These are phyloP conservation scores for Nakataea oryzae DNA, from an alignment of 2,329 filamentous ascomycete genomes.

Conservation along the genomic window DNA sequence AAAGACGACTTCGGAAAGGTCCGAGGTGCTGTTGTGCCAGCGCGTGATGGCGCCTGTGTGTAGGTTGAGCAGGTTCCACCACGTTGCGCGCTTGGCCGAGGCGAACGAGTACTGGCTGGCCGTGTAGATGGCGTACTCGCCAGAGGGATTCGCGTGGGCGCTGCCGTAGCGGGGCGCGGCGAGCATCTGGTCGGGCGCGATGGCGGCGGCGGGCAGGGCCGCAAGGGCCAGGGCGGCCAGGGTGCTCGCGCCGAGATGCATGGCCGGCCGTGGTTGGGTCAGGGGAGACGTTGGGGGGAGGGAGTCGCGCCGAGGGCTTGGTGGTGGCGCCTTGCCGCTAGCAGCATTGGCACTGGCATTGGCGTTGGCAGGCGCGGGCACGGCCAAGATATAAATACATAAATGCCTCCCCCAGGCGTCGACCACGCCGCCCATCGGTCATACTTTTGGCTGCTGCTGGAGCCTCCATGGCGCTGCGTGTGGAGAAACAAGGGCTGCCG, in stretches of 20 bases:
- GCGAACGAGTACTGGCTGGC: slow-evolving; percentile 50
- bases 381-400: neutral
- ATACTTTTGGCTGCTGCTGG: too few relatives aligned
- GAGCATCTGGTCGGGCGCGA: slow-evolving; percentile 21
- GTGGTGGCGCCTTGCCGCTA: neutral
- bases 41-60: slow-evolving; percentile 38
- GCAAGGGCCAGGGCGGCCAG: neutral
- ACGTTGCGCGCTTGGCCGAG: slow-evolving; percentile 30
- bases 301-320: neutral
- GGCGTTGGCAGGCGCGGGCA: too few relatives aligned
- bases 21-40: slow-evolving; percentile 36
- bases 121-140: slow-evolving; percentile 33
- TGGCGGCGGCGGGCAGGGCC: slow-evolving; percentile 8
- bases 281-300: neutral
- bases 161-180: slow-evolving; percentile 19
- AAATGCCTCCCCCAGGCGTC: neutral
- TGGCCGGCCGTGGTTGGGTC: neutral
- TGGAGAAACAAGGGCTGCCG: too few relatives aligned
- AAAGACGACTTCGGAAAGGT: slow-evolving; percentile 43
- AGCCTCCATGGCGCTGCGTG: too few relatives aligned
- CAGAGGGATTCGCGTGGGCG: slow-evolving; percentile 20
- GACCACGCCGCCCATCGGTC: too few relatives aligned
- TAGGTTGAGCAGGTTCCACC: slow-evolving; percentile 46
- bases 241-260: neutral
- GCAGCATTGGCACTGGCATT: neutral